Conservation (phyloP, 2,329 filamentous ascomycete genomes). For the Botrytis medusae region DNA sequence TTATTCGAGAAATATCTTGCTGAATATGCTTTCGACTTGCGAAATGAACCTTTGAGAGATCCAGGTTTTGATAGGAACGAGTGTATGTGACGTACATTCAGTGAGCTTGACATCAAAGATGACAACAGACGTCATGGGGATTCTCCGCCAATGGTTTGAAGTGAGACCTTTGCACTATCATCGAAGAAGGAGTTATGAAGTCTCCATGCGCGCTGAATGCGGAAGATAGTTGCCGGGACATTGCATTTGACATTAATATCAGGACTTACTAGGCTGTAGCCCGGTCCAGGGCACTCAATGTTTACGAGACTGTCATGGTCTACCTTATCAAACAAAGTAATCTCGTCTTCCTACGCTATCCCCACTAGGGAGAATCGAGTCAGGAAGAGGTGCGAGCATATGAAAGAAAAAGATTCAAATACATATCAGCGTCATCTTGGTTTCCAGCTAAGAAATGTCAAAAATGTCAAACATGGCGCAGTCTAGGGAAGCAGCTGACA, state of each 20-base stretch:
- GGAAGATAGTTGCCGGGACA: slow-evolving; percentile 10
- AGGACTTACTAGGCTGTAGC: slow-evolving; percentile 2
- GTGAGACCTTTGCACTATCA: neutral
- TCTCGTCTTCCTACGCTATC: neutral
- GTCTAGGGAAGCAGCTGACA: slow-evolving; percentile 20
- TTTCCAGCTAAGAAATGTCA: slow-evolving; percentile 1
- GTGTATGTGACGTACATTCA: neutral
- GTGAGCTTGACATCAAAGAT: slow-evolving; percentile 12
- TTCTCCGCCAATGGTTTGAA: slow-evolving; percentile 1
- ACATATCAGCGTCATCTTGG: neutral
- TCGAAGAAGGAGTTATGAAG: neutral
- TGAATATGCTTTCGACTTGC: neutral
- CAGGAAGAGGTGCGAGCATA: neutral
- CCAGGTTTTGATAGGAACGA: neutral
- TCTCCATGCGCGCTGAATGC: neutral
- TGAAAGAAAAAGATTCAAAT: neutral
- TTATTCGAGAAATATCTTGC: neutral
- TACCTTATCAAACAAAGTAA: neutral
- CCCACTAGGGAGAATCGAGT: neutral
- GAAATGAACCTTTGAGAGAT: neutral
- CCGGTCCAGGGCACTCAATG: neutral
- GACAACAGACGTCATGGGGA: slow-evolving; percentile 16
- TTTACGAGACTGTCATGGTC: neutral
- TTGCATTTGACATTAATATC: slow-evolving; percentile 11
- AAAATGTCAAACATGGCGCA: slow-evolving; percentile 21